Base-by-base conservation (phyloP, 2,329 filamentous ascomycete genomes). In the Colletotrichum sp. region DNA sequence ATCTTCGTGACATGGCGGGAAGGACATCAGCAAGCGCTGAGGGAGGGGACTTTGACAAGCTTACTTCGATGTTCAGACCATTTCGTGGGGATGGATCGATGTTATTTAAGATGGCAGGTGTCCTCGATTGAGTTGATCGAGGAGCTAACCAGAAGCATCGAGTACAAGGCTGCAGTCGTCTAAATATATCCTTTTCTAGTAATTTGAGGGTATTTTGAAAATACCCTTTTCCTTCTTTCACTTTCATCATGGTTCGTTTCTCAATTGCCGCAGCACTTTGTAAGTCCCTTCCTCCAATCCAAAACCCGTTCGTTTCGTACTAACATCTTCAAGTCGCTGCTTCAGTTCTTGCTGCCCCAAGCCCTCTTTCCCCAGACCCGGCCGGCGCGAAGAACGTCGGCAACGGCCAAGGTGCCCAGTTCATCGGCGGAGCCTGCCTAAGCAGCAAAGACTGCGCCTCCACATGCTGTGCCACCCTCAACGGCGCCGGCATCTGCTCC, bases 381-480 rank as follows among this genome's bases (percentile, higher is more conserved):
- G 55, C 80, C 10, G 81, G 81, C 57, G 79, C 73, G 13, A 80
- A 82, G 62, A 80, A 81, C 68, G 70, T 83, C 60, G 80, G 81
- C 76, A 81, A 80, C 68, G 81, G 79, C 66, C 26, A 71, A 12
- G 81, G 80, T 24, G 67, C 39, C 4, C 81, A 82, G 76, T 83
- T 83, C 77, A 83, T 83, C 77, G 81, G 80, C 7, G 82, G 82
- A 66, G 80, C 73, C 69, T 83, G 81, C 64, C 71, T 79, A 26
- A 81, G 72, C 78, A 79, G 79, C 52, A 77, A 75, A 64, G 81
- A 83, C 77, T 83, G 81, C 71, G 80, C 80, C 44, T 79, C 79
- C 15, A 59, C 71, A 34, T 80, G 79, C 77, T 80, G 79, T 62
- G 79, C 79, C 36, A 39, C 36, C 16, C 36, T 39, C 36, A 39